Evolutionary conservation across 2,329 filamentous ascomycete species (phyloP), one percentile per base, ranked within the genome.

Genomic region (Ploettnerulaceae sp.): DNA sequence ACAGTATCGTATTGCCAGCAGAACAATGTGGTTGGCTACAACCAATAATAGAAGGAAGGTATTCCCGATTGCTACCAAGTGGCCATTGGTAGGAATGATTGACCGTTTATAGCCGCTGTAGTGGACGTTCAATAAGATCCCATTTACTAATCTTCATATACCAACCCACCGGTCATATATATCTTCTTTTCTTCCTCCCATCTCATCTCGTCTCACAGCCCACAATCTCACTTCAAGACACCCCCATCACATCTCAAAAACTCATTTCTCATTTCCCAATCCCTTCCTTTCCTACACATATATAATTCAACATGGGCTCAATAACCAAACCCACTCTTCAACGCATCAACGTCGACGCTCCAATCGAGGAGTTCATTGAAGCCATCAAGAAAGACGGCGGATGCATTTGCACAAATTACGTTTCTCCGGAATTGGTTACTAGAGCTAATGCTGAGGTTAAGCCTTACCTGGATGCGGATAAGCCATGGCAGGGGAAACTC

Each of bases 401-500:
- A 3, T 52, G 47, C 39, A 49, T 49, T 22, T 52, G 47, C 26
- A 49, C 43, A 12, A 52, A 49, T 25, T 52, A 44, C 33, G 46
- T 47, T 12, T 35, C 37, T n/a, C 32, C 33, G 12, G 46, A 44
- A 37, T 22, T 28, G 5, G 37, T 52, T 36, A 29, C 33, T 11
- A 9, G 34, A 40, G 49, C 46, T 8, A 52, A 49, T 15, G 39
- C 47, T 28, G 50, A 49, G 36, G 47, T 49, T 14, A 49, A 52
- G 29, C 50, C 43, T 4, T 52, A 35, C 17, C 37, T 47, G 11
- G 50, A 52, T 33, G 38, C 45, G n/a, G 48, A 51, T 11, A 53
- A 53, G 22, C 48, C 48, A 24, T 49, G 38, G 51, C 38, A 51
- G 47, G 50, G 50, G 1, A 51, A 54, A 33, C 35, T 53, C 6